Evolutionary conservation across 345 rosid genomes (phyloP).

Genomic region (Microthlaspi erraticum): DNA sequence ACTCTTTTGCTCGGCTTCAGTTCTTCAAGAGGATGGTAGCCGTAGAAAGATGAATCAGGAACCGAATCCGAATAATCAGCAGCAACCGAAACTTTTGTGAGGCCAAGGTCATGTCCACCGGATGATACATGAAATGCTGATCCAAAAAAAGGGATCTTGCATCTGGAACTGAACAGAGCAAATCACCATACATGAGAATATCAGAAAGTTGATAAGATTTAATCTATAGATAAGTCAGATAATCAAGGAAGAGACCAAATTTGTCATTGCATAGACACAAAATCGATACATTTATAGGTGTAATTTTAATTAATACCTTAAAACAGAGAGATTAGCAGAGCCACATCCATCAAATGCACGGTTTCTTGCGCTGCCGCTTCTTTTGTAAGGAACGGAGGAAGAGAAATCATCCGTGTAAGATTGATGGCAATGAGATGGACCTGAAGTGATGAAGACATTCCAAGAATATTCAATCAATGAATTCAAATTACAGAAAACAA

Average conservation of each 20-base stretch:
- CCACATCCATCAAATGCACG: slow-evolving; percentile 57
- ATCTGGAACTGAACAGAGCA: slow-evolving; percentile 50
- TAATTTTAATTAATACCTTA: slow-evolving; percentile 47
- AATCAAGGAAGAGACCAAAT: background rate
- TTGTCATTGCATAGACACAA: slow-evolving; percentile 1
- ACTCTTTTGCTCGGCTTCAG: slow-evolving; percentile 60
- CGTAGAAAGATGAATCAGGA: slow-evolving; percentile 84
- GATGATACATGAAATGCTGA: slow-evolving; percentile 60
- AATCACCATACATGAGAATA: background rate
- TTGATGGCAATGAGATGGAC: slow-evolving; percentile 63
- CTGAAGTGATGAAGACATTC: slow-evolving; percentile 45
- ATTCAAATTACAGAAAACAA: slow-evolving; percentile 3
- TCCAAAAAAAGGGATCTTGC: slow-evolving; percentile 60
- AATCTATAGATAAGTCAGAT: background rate
- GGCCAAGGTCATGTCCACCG: slow-evolving; percentile 61
- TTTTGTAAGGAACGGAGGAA: slow-evolving; percentile 65
- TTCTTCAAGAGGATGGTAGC: slow-evolving; percentile 96
- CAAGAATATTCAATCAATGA: background rate
- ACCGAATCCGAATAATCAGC: slow-evolving; percentile 97
- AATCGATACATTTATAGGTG: background rate
- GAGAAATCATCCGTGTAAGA: slow-evolving; percentile 61
- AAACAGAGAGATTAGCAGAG: slow-evolving; percentile 52
- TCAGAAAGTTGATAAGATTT: background rate
- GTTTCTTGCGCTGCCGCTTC: slow-evolving; percentile 50
- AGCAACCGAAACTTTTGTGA: slow-evolving; percentile 84